phyloP scores from a whole-genome alignment of 805 yeast species.

The Pichia phayaonensis region DNA sequence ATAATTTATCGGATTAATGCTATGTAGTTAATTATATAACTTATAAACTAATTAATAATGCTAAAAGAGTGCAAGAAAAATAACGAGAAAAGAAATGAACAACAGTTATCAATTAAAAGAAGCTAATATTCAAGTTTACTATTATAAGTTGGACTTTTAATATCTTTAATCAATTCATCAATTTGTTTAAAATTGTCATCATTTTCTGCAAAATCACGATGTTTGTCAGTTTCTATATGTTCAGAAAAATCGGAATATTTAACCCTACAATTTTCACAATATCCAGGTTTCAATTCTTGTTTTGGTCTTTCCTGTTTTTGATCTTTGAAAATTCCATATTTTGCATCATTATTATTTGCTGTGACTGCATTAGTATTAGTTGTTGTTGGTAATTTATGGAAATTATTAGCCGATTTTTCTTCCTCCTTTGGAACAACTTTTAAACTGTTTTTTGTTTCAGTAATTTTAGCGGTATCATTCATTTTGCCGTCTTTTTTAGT shows the following conservation, averaged over 20 bases:
- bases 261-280: slow-evolving; percentile 89
- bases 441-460: neutral
- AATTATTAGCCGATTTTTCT: neutral
- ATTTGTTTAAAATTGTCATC: slow-evolving; percentile 67
- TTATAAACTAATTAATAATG: neutral
- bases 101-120: neutral
- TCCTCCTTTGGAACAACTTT: neutral
- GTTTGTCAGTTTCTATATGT: slow-evolving; percentile 64
- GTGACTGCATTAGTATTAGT: slow-evolving; percentile 3
- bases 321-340: slow-evolving; percentile 5
- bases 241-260: slow-evolving; percentile 73
- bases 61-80: neutral
- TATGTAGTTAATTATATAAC: neutral
- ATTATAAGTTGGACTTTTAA: slow-evolving; percentile 15
- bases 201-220: slow-evolving; percentile 69
- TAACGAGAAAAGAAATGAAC: neutral
- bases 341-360: neutral
- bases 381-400: slow-evolving; percentile 1
- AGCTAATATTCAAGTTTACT: neutral
- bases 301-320: slow-evolving; percentile 15
- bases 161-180: slow-evolving; percentile 51
- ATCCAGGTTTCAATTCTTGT: slow-evolving; percentile 47
- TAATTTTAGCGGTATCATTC: neutral
- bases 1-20: neutral
- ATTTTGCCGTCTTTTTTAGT: neutral